These are phyloP conservation scores for Mucor sp. DNA, from an alignment of 371 early-diverging fungal species.

Conservation along the genomic window DNA sequence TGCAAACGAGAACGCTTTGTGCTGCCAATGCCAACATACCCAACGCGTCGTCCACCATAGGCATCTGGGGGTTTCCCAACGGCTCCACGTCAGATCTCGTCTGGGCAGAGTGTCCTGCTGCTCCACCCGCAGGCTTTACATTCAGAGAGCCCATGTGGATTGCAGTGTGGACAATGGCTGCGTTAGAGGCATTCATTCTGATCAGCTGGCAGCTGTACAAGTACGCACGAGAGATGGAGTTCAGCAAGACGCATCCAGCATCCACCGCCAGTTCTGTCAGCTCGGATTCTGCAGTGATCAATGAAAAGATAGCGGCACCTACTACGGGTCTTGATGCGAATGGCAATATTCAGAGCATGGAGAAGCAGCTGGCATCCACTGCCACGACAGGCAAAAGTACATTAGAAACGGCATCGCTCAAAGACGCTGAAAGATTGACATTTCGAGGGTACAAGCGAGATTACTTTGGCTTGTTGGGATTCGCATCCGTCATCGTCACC, in stretches of 20 bases:
- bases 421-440: slow-evolving; percentile 46
- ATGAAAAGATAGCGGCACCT: background rate
- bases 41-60: slow-evolving; percentile 15
- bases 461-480: slow-evolving; percentile 54
- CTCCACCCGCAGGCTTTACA: slow-evolving; percentile 45
- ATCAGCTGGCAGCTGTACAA: slow-evolving; percentile 49
- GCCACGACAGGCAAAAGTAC: slow-evolving; percentile 6
- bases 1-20: slow-evolving; percentile 49
- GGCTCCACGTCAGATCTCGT: slow-evolving; percentile 14
- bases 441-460: slow-evolving; percentile 68
- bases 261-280: background rate
- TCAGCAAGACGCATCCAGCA: background rate
- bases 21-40: slow-evolving; percentile 27
- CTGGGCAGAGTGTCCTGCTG: slow-evolving; percentile 58
- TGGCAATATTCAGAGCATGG: background rate
- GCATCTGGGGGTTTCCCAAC: slow-evolving; percentile 37
- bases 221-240: slow-evolving; percentile 11
- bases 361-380: slow-evolving; percentile 14
- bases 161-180: slow-evolving; percentile 47
- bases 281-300: background rate
- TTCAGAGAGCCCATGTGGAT: slow-evolving; percentile 64
- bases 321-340: background rate
- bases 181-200: slow-evolving; percentile 40
- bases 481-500: slow-evolving; percentile 51
- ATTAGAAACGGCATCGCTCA: slow-evolving; percentile 27